Conservation (phyloP, 768 basidiomycete species). For the Mycena epipterygia region DNA sequence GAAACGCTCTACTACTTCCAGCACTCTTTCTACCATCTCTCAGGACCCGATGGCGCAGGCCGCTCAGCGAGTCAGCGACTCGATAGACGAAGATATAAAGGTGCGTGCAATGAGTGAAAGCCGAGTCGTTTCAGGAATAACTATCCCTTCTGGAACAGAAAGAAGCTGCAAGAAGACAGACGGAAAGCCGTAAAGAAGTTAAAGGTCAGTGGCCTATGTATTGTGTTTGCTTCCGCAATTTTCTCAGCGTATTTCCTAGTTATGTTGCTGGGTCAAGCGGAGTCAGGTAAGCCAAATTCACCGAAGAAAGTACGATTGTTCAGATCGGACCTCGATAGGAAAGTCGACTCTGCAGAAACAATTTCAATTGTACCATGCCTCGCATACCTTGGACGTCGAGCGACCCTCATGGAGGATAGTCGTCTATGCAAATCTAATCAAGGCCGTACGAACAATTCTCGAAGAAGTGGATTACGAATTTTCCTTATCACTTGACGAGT, state of each 20-base stretch:
- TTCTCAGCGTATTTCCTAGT: conserved; percentile 52
- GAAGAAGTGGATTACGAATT: conserved; percentile 74
- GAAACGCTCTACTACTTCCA: conserved; percentile 17
- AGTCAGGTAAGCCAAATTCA: conserved; percentile 58
- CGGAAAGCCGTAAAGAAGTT: conserved; percentile 61
- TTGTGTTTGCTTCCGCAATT: not conserved
- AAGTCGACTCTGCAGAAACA: conserved; percentile 91
- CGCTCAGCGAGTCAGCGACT: conserved; percentile 55
- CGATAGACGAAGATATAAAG: conserved; percentile 60
- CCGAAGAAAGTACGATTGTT: not conserved
- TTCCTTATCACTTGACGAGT: conserved; percentile 40
- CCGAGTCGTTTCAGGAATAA: not conserved
- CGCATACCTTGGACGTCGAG: conserved; percentile 76
- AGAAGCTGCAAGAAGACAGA: conserved; percentile 62
- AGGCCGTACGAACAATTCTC: conserved; percentile 81
- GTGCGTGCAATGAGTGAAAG: conserved; percentile 36
- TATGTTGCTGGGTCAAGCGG: conserved; percentile 84
- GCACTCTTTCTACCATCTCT: conserved; percentile 15
- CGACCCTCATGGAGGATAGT: conserved; percentile 84
- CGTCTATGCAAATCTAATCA: conserved; percentile 88
- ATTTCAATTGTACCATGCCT: conserved; percentile 86
- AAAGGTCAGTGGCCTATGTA: conserved; percentile 58
- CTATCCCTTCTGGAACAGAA: conserved; percentile 54
- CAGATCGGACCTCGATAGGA: conserved; percentile 49
- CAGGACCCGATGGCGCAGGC: conserved; percentile 10